Percentiles rank a stretch among this genome's conserved stretches.
Conservation (phyloP, 768 basidiomycete genomes). For the Amanita fuliginea region DNA sequence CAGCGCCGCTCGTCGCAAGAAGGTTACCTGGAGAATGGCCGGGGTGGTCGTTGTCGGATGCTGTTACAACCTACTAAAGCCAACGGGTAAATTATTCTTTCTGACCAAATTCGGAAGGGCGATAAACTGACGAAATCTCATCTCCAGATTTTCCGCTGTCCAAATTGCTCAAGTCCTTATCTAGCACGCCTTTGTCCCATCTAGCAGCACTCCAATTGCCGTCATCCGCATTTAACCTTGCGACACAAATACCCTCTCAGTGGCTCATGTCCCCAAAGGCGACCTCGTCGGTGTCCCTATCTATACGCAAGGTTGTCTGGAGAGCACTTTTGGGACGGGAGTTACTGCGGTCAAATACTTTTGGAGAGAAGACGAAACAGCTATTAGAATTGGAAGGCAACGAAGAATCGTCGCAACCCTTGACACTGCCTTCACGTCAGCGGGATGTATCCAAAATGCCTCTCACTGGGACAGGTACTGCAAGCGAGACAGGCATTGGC, state of each 20-base stretch:
- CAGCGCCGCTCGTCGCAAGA: constrained; percentile 10
- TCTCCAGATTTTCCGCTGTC: constrained; percentile 48
- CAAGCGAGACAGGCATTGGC: constrained; percentile 10
- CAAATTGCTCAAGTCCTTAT: constrained; percentile 12
- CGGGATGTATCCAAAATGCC: constrained; percentile 6
- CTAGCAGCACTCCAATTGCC: constrained; percentile 28
- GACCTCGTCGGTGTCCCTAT: constrained; percentile 28
- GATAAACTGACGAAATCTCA: constrained; percentile 2
- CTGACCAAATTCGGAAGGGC: not conserved
- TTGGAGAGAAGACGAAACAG: not conserved
- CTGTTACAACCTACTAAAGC: constrained; percentile 64
- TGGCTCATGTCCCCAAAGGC: constrained; percentile 37
- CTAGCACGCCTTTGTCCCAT: constrained; percentile 9
- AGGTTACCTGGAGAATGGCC: constrained; percentile 33
- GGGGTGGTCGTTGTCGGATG: constrained; percentile 61
- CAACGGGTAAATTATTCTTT: constrained; percentile 27
- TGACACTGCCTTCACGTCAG: constrained; percentile 16
- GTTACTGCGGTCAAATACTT: constrained; percentile 1
- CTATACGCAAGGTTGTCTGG: constrained; percentile 62
- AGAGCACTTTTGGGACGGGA: constrained; percentile 43
- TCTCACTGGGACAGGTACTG: not conserved
- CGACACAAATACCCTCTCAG: constrained; percentile 55
- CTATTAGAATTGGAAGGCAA: not conserved
- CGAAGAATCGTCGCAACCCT: not conserved
- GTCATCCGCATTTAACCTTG: constrained; percentile 52